Evolutionary conservation across 2,329 filamentous ascomycete species (phyloP), one percentile per base, ranked within the genome.

Genomic region (Ascosphaera acerosa): DNA sequence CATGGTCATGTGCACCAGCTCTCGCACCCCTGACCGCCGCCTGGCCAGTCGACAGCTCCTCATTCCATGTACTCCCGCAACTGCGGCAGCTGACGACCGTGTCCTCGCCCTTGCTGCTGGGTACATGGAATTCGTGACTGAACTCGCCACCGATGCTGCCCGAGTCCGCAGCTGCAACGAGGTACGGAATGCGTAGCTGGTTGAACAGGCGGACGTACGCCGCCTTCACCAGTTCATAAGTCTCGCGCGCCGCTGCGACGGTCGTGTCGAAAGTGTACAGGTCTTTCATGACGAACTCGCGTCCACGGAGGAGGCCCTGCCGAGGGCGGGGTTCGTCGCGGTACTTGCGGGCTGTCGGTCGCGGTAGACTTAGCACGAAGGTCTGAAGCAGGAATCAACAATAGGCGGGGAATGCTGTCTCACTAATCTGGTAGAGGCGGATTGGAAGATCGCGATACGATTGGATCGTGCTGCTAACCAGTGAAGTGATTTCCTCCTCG

Each of bases 231-330:
- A 70, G 55, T 4, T 66, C 52, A 41, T 97, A 97, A 0, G 84
- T 91, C 31, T 64, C 53, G n/a, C 82, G 56, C 2, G 84, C 84
- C n/a, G 65, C 55, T 16, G 64, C 53, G 1, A 59, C 48, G 3
- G 62, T 72, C 20, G 62, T 55, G 45, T 97, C 87, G 45, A 97
- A 97, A 0, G 82, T 92, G 49, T 97, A 97, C 1, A 97, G 63
- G 49, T 97, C 87, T 51, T 97, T 97, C 87, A 97, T 97, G 41
- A 80, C 55, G 43, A 97, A 97, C 45, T 97, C 87, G 37, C 81
- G 70, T 1, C 78, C 76, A 6, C 87, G 70, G 6, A 97, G 58
- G 2, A 97, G 59, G 9, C 87, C 87, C 42, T 90, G 77, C 18
- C 87, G 67, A 14, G 87, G 87, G 16, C 87, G 66, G 34, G 74